phyloP scores from a whole-genome alignment of 768 basidiomycete genomes.

The Pisolithus albus region DNA sequence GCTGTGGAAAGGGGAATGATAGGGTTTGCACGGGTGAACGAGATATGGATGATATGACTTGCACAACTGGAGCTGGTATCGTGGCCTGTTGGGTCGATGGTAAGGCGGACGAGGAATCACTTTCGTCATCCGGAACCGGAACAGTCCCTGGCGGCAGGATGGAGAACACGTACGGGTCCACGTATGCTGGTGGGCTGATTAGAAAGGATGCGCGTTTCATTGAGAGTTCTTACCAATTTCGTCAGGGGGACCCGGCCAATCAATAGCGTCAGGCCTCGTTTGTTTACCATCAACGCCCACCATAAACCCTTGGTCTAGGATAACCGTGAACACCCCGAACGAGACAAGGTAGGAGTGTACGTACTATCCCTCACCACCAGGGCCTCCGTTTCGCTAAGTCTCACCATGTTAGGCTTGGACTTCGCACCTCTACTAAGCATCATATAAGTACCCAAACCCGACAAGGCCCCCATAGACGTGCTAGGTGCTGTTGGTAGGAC shows the following conservation, averaged over 20 bases:
- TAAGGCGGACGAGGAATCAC: slow-evolving; percentile 6
- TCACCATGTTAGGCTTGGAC: slow-evolving; percentile 53
- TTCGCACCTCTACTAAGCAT: slow-evolving; percentile 72
- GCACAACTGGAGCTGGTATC: slow-evolving; percentile 53
- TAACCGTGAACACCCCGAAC: slow-evolving; percentile 1
- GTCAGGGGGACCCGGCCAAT: slow-evolving; percentile 78
- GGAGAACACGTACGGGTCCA: slow-evolving; percentile 74
- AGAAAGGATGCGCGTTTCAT: slow-evolving; percentile 56
- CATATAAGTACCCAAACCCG: slow-evolving; percentile 80
- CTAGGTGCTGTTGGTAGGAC: slow-evolving; percentile 32
- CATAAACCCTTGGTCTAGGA: slow-evolving; percentile 60
- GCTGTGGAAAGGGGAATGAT: slow-evolving; percentile 52
- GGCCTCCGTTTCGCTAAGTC: slow-evolving; percentile 53
- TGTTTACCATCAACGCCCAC: slow-evolving; percentile 54
- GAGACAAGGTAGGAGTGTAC: slow-evolving; percentile 19
- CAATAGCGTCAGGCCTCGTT: slow-evolving; percentile 43
- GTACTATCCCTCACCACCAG: slow-evolving; percentile 75
- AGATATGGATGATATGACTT: slow-evolving; percentile 68
- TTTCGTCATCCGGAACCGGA: slow-evolving; percentile 21
- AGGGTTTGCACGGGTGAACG: slow-evolving; percentile 54
- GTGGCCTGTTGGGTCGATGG: slow-evolving; percentile 27
- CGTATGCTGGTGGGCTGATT: slow-evolving; percentile 63
- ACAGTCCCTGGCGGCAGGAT: slow-evolving; percentile 66
- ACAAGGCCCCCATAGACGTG: slow-evolving; percentile 62
- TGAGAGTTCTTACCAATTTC: slow-evolving; percentile 52